These are phyloP conservation scores for Babesia gibsoni DNA, from an alignment of 169 alveolate species.

Conservation along the genomic window DNA sequence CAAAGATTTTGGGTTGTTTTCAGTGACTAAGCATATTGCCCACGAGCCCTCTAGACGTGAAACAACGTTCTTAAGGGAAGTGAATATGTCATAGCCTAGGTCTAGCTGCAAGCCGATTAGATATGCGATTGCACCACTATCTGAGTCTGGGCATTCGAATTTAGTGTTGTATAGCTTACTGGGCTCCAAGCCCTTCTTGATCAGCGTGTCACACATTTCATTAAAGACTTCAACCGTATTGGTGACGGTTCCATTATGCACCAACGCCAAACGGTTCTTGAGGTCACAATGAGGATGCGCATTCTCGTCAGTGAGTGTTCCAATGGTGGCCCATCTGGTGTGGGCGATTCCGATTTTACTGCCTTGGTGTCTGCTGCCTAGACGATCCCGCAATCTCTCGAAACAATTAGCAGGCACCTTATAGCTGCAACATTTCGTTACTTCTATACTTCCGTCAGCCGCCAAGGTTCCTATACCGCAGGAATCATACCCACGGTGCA, in stretches of 20 bases:
- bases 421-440: slow-evolving; percentile 79
- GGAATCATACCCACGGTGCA: slow-evolving; percentile 94
- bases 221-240: slow-evolving; percentile 56
- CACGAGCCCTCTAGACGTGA: slow-evolving; percentile 92
- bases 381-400: slow-evolving; percentile 73
- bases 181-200: slow-evolving; percentile 71
- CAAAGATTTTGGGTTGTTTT: slow-evolving; percentile 83
- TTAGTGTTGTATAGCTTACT: slow-evolving; percentile 47
- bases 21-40: slow-evolving; percentile 90
- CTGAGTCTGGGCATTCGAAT: slow-evolving; percentile 84
- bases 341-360: slow-evolving; percentile 94
- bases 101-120: slow-evolving; percentile 88
- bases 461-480: slow-evolving; percentile 90
- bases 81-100: slow-evolving; percentile 73
- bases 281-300: slow-evolving; percentile 97
- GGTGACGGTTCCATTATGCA: slow-evolving; percentile 92
- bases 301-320: slow-evolving; percentile 92
- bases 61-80: slow-evolving; percentile 85
- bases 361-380: slow-evolving; percentile 74
- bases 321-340: slow-evolving; percentile 99
- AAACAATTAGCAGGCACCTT: slow-evolving; percentile 81
- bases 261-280: slow-evolving; percentile 85
- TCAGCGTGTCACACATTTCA: slow-evolving; percentile 11
- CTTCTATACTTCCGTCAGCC: slow-evolving; percentile 71
- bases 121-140: slow-evolving; percentile 95